Evolutionary conservation across 805 yeast genomes (phyloP).

Genomic region (Ogataea naganishii): DNA sequence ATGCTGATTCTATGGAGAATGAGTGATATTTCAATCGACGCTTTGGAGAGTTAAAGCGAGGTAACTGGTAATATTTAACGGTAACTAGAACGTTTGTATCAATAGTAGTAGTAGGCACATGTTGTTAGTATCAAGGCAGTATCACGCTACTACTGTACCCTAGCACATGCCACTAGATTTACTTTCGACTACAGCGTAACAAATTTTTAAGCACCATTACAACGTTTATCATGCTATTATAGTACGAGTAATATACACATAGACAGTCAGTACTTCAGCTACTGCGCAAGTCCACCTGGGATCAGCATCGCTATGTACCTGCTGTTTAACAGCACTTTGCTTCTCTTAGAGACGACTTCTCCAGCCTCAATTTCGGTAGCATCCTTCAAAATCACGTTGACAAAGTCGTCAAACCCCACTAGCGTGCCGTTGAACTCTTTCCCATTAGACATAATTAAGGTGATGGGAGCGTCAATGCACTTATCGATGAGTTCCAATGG

Average conservation of each 20-base stretch:
- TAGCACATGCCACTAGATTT: no score
- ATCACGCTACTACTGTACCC: no score
- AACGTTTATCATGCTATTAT: no score
- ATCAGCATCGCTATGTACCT: slow-evolving; percentile 60
- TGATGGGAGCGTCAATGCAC: slow-evolving; percentile 71
- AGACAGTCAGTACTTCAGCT: no score
- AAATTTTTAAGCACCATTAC: no score
- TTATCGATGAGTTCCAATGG: slow-evolving; percentile 87
- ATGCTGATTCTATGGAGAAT: slow-evolving; percentile 73
- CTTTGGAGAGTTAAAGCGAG: slow-evolving; percentile 17
- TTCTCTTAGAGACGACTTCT: slow-evolving; percentile 37
- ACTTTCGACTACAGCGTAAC: no score
- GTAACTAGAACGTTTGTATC: no score
- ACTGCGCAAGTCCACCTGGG: no score
- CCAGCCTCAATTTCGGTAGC: slow-evolving; percentile 52
- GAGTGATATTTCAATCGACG: slow-evolving; percentile 48
- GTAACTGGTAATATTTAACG: no score
- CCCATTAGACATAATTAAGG: slow-evolving; percentile 56
- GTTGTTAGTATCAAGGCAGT: no score
- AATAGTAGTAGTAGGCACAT: no score
- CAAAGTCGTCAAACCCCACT: slow-evolving; percentile 92
- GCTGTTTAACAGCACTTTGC: slow-evolving; percentile 63
- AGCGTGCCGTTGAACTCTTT: slow-evolving; percentile 85
- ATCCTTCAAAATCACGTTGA: slow-evolving; percentile 80
- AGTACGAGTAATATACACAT: no score